Evolutionary conservation across 441 rosid species (phyloP), one percentile per base, ranked within the genome.

Genomic region (Macaranga tanarius): DNA sequence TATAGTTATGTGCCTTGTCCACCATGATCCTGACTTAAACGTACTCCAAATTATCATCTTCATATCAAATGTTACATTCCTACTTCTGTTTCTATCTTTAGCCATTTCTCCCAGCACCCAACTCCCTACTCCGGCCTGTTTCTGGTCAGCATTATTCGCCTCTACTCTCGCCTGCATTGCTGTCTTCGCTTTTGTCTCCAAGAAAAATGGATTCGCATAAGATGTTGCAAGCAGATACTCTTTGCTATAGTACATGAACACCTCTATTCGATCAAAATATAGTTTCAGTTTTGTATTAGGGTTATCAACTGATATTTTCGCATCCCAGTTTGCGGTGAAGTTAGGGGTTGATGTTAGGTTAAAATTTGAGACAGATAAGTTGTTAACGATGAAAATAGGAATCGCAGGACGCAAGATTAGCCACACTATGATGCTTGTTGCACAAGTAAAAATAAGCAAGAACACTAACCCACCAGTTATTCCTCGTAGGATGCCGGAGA

Each of bases 261-360:
- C 75, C n/a, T 19, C 10, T n/a, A 87, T 42, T 15, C 63, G 50
- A 48, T 75, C 69, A 79, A 88, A 89, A 59, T 75, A 60, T 23
- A 88, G 62, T 51, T 75, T 68, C 76, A 90, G 76, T 82, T 86
- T 91, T 23, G 91, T 85, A 80, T 91, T 92, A 59, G 90, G 91
- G 80, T 91, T 95, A 8, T 50, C 59, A 25, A 86, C 83, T 11
- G 64, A 82, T 61, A 88, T 51, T 11, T 70, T 76, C 7, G 86
- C 78, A 61, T 80, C 84, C 94, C 96, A 90, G 52, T 65, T 63
- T 54, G 89, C 71, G 20, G 66, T 65, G 60, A 73, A 65, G 34
- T 5, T 16, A 56, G 81, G 75, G 67, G 8, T 54, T 69, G 76
- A 44, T n/a, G 87, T 75, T 71, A 76, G 72, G 61, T 82, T 85